Evolutionary conservation across 2,329 filamentous ascomycete genomes (phyloP).

Genomic region (Cytospora schulzeri): DNA sequence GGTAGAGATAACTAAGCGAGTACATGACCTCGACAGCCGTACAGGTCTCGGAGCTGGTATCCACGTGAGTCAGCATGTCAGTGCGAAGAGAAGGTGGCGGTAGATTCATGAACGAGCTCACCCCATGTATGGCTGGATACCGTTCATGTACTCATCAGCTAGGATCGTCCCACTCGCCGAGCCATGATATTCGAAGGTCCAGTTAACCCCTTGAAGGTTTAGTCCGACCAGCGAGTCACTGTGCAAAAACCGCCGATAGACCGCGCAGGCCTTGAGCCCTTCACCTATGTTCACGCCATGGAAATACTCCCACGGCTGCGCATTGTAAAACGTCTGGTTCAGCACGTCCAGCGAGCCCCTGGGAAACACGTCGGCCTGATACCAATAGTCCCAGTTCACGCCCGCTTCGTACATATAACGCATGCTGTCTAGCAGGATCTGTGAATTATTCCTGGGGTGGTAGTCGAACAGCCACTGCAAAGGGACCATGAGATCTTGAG

Average conservation of each 20-base stretch:
- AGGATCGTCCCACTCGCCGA: constrained; percentile 22
- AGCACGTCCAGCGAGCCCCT: constrained; percentile 19
- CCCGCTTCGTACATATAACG: constrained; percentile 16
- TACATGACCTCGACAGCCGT: constrained; percentile 24
- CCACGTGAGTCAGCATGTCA: neutral
- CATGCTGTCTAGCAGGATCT: constrained; percentile 22
- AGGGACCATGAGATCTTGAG: constrained; percentile 39
- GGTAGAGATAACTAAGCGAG: constrained; percentile 23
- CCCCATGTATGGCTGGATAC: constrained; percentile 18
- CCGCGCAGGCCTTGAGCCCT: constrained; percentile 19
- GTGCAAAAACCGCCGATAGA: constrained; percentile 18
- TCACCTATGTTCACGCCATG: constrained; percentile 18
- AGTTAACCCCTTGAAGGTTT: constrained; percentile 18
- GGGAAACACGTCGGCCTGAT: constrained; percentile 13
- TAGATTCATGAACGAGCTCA: neutral
- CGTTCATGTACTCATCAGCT: constrained; percentile 22
- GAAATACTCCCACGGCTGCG: constrained; percentile 18
- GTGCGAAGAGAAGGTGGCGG: neutral
- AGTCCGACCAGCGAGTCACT: constrained; percentile 14
- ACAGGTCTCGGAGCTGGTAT: constrained; percentile 16
- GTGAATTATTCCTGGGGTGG: constrained; percentile 36
- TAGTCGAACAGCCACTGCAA: constrained; percentile 40
- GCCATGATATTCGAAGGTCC: constrained; percentile 18
- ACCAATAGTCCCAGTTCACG: constrained; percentile 24
- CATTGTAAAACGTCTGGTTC: constrained; percentile 15